These are phyloP conservation scores for Fusarium neocosmosporiellum DNA, from an alignment of 2,329 filamentous ascomycete genomes.

Conservation along the genomic window DNA sequence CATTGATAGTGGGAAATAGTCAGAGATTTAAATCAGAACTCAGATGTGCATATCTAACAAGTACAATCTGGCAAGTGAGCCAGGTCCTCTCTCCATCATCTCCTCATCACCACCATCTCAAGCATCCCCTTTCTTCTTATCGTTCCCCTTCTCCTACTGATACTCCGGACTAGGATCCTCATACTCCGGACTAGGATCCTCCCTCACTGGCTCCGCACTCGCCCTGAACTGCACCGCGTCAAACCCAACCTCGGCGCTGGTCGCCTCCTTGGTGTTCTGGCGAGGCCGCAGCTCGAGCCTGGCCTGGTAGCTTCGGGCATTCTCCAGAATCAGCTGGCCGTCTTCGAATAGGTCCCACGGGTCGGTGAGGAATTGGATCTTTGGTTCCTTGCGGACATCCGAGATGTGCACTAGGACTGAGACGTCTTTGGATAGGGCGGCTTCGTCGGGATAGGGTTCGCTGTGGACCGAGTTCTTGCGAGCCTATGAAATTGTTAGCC, in stretches of 20 bases:
- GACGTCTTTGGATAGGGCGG: background rate
- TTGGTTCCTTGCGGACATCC: background rate
- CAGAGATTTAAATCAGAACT: too few species aligned
- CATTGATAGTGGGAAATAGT: too few species aligned
- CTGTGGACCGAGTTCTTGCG: background rate
- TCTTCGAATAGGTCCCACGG: conserved; percentile 1
- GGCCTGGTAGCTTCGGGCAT: background rate
- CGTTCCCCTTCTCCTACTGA: background rate
- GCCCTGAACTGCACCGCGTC: background rate
- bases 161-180: background rate
- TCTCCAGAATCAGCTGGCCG: background rate
- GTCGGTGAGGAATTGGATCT: conserved; percentile 1
- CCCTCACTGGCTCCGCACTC: background rate
- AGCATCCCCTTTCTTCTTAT: background rate
- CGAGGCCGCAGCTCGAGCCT: background rate
- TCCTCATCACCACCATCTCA: background rate
- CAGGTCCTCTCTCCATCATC: background rate
- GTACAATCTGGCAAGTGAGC: too few species aligned
- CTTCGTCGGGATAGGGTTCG: background rate
- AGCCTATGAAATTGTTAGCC: background rate
- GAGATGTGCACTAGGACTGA: background rate
- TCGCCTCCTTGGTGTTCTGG: background rate
- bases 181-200: background rate
- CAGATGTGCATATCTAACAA: too few species aligned
- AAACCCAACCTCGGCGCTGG: background rate